Percentiles rank a stretch among this genome's conserved stretches.
Conservation (phyloP, 2,329 filamentous ascomycete genomes). For the Alternaria ethzedia region DNA sequence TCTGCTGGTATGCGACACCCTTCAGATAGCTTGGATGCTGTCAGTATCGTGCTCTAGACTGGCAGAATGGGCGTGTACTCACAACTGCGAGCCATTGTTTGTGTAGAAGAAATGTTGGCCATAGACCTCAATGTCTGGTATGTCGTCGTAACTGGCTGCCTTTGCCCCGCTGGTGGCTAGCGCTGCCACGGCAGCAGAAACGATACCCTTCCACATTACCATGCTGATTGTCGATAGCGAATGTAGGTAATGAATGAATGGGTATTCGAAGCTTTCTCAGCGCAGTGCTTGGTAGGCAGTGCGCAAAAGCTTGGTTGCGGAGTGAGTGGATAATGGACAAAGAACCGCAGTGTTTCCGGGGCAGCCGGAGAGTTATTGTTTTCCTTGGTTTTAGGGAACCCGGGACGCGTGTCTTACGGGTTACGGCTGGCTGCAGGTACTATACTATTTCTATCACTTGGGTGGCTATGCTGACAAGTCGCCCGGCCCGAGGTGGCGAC, state of each 20-base stretch:
- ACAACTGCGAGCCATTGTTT: conserved; percentile 76
- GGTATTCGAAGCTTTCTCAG: conserved; percentile 14
- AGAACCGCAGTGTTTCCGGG: neutral
- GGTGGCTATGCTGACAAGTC: conserved; percentile 1
- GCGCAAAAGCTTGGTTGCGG: conserved; percentile 13
- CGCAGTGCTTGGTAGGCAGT: conserved; percentile 17
- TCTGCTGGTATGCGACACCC: conserved; percentile 89
- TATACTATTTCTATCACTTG: neutral
- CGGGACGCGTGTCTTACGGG: neutral
- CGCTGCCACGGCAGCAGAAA: conserved; percentile 25
- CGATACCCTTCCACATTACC: conserved; percentile 16
- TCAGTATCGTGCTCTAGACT: conserved; percentile 4
- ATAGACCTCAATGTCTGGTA: conserved; percentile 52
- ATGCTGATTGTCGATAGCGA: conserved; percentile 6
- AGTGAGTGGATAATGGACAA: neutral
- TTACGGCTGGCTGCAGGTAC: neutral
- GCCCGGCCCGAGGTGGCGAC: conserved; percentile 1
- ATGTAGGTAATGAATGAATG: conserved; percentile 7
- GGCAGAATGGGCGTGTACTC: conserved; percentile 2
- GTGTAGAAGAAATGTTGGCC: conserved; percentile 90
- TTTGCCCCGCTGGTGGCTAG: conserved; percentile 15
- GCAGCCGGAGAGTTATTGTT: conserved; percentile 3
- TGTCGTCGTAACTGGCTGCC: conserved; percentile 41
- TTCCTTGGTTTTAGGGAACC: neutral
- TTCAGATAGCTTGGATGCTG: conserved; percentile 70